Evolutionary conservation across 805 yeast species (phyloP).

Genomic region (Zygosaccharomyces bisporus): DNA sequence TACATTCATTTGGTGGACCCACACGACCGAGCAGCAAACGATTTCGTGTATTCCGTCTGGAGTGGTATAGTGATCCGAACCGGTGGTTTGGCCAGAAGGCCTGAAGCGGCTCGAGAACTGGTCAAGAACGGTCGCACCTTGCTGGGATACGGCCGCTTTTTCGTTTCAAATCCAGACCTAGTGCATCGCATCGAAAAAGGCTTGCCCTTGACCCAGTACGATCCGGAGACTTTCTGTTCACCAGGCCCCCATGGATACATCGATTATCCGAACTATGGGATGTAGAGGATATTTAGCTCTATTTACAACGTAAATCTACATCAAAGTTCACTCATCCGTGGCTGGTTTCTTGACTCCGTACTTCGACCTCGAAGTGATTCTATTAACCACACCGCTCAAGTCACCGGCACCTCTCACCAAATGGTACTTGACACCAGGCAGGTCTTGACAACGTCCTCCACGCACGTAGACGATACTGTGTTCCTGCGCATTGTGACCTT

Average conservation of each 20-base stretch:
- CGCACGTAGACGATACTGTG: slow-evolving; percentile 93
- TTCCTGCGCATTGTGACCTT: slow-evolving; percentile 97
- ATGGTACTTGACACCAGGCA: slow-evolving; percentile 97
- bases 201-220: slow-evolving; percentile 39
- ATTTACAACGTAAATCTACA: slow-evolving; percentile 3
- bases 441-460: slow-evolving; percentile 98
- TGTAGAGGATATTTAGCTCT: slow-evolving; percentile 1
- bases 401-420: slow-evolving; percentile 91
- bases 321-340: slow-evolving; percentile 28
- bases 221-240: slow-evolving; percentile 46
- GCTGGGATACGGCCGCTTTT: slow-evolving; percentile 44
- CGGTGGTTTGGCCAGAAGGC: slow-evolving; percentile 35
- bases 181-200: slow-evolving; percentile 41
- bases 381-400: slow-evolving; percentile 90
- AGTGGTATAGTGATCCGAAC: slow-evolving; percentile 44
- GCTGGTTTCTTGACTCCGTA: slow-evolving; percentile 90
- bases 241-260: slow-evolving; percentile 4
- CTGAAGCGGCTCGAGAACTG: slow-evolving; percentile 29
- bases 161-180: slow-evolving; percentile 53
- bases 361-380: slow-evolving; percentile 84
- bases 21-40: slow-evolving; percentile 34
- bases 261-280: slow-evolving; percentile 4
- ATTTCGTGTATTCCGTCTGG: slow-evolving; percentile 44
- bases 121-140: slow-evolving; percentile 43
- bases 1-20: slow-evolving; percentile 47